Evolutionary conservation across 2,329 filamentous ascomycete genomes (phyloP).

Genomic region (Cercospora sojina): DNA sequence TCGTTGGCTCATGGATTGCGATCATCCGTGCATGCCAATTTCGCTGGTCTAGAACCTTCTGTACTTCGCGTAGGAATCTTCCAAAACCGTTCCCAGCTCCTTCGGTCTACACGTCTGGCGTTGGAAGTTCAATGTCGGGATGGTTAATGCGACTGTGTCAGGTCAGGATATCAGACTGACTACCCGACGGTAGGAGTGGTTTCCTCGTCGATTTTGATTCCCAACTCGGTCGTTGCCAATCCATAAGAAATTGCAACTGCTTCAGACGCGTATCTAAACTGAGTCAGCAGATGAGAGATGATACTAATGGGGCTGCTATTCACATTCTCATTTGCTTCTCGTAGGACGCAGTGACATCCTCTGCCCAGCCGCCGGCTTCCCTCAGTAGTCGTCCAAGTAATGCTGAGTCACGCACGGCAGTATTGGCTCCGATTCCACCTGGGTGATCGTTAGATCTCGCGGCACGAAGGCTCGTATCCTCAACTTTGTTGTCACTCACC

Average conservation of each 20-base stretch:
- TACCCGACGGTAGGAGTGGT: slow-evolving; percentile 15
- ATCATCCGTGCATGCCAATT: background rate
- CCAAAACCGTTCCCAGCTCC: background rate
- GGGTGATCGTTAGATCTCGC: background rate
- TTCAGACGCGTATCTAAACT: slow-evolving; percentile 50
- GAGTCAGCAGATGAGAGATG: background rate
- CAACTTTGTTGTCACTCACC: background rate
- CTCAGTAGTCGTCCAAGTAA: slow-evolving; percentile 53
- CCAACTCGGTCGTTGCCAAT: slow-evolving; percentile 46
- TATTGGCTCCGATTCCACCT: slow-evolving; percentile 58
- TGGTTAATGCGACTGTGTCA: background rate
- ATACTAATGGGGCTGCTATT: background rate
- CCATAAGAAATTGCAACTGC: slow-evolving; percentile 58
- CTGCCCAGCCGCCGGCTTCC: slow-evolving; percentile 52
- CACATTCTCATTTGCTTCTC: slow-evolving; percentile 50
- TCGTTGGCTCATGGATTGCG: background rate
- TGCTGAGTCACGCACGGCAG: slow-evolving; percentile 56
- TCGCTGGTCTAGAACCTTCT: background rate
- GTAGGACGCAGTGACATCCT: slow-evolving; percentile 42
- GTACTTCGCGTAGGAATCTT: background rate
- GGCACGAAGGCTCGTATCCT: background rate
- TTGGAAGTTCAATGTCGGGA: background rate
- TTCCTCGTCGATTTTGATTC: slow-evolving; percentile 24
- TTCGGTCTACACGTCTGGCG: background rate
- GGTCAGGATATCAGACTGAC: background rate